A percentile compares a stretch with the other conserved stretches of the same genome.
phyloP scores from a whole-genome alignment of 208 protist species.

The Phytomonas sp. region DNA sequence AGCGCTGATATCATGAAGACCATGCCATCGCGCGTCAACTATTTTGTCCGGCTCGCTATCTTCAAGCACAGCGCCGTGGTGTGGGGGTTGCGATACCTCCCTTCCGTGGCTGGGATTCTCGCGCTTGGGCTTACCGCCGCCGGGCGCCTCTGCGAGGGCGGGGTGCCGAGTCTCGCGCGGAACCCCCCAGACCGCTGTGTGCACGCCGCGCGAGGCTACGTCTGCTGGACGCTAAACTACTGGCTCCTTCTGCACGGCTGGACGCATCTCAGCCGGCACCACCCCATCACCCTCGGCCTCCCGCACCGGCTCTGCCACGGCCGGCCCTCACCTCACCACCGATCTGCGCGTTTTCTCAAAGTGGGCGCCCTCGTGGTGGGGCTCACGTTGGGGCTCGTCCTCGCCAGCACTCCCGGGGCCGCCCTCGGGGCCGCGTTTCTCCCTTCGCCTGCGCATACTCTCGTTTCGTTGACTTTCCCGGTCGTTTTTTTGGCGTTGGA shows the following conservation, averaged over 20 bases:
- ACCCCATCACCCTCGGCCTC: slow-evolving; percentile 58
- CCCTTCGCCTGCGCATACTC: slow-evolving; percentile 56
- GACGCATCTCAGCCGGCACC: slow-evolving; percentile 85
- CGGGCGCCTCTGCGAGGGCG: slow-evolving; percentile 22
- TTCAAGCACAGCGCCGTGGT: slow-evolving; percentile 68
- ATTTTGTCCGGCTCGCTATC: slow-evolving; percentile 78
- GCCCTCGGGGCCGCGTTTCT: slow-evolving; percentile 35
- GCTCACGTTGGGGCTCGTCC: slow-evolving; percentile 50
- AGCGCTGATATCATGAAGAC: slow-evolving; percentile 78
- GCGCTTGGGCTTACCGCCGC: slow-evolving; percentile 59
- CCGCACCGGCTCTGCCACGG: slow-evolving; percentile 65
- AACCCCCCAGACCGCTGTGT: slow-evolving; percentile 37
- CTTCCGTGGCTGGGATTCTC: slow-evolving; percentile 55
- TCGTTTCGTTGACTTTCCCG: slow-evolving; percentile 54
- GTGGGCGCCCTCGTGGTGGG: slow-evolving; percentile 41
- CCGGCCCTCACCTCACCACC: slow-evolving; percentile 57
- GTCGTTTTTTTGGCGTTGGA: slow-evolving; percentile 61
- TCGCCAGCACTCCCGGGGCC: slow-evolving; percentile 25
- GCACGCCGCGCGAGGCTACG: slow-evolving; percentile 55
- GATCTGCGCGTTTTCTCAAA: slow-evolving; percentile 53
- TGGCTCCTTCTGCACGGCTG: slow-evolving; percentile 86
- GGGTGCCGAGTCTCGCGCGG: slow-evolving; percentile 25
- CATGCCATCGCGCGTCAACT: slow-evolving; percentile 77
- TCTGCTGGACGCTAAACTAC: slow-evolving; percentile 78
- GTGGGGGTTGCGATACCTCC: slow-evolving; percentile 72